Conservation (phyloP, 495 filamentous ascomycete species). For the Trypethelium eluteriae region DNA sequence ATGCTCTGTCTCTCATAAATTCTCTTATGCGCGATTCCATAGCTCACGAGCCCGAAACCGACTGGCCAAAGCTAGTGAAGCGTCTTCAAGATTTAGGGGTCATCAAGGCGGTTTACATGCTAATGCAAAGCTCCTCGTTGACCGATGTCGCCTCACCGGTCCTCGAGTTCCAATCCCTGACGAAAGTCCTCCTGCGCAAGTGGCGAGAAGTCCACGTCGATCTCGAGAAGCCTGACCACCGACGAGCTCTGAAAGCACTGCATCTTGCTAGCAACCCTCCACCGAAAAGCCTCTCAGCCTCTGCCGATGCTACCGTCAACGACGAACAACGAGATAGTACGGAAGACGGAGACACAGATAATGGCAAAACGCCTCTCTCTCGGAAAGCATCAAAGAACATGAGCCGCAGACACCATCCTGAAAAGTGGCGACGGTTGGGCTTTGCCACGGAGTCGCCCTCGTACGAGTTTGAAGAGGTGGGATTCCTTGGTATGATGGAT, state of each 20-base stretch:
- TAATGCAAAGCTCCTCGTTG: conserved; percentile 91
- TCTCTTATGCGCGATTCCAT: conserved; percentile 89
- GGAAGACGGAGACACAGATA: conserved; percentile 31
- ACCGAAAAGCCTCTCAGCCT: conserved; percentile 30
- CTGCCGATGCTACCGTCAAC: background rate
- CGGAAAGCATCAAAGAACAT: conserved; percentile 26
- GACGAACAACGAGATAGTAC: background rate
- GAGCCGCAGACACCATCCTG: conserved; percentile 62
- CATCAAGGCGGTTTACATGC: conserved; percentile 77
- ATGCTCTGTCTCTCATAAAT: conserved; percentile 90
- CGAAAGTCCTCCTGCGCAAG: conserved; percentile 80
- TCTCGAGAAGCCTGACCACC: conserved; percentile 78
- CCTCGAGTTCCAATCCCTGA: conserved; percentile 90
- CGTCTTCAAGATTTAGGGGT: conserved; percentile 84
- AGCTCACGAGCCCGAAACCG: conserved; percentile 62
- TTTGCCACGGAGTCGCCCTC: conserved; percentile 87
- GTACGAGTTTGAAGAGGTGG: conserved; percentile 73
- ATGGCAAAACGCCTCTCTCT: conserved; percentile 33
- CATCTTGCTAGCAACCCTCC: conserved; percentile 75
- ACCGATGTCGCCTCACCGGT: conserved; percentile 54
- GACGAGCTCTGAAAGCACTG: conserved; percentile 74
- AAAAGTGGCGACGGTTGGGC: conserved; percentile 88
- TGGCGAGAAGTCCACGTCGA: conserved; percentile 84
- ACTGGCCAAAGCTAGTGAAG: conserved; percentile 96
- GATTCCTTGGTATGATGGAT: conserved; percentile 97